Conservation (phyloP, 108 stramenopile species). For the Aurantiochytrium sp. region DNA sequence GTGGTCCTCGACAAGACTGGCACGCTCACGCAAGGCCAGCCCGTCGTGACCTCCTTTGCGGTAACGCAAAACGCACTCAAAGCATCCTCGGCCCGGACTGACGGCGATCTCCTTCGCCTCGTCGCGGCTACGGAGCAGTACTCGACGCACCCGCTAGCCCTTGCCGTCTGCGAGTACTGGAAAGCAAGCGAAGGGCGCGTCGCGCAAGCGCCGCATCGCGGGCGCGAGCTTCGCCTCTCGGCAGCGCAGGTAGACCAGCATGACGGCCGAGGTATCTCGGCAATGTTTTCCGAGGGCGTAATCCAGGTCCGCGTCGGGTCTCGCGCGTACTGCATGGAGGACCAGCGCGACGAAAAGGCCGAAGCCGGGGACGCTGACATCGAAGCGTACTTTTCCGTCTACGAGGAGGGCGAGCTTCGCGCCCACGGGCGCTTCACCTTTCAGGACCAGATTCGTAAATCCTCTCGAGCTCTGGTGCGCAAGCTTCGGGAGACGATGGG, state of each 20-base stretch:
- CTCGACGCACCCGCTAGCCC: neutral
- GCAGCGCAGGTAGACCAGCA: neutral
- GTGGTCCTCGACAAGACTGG: conserved; percentile 25
- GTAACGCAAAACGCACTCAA: neutral
- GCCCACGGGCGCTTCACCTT: neutral
- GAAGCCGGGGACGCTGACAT: neutral
- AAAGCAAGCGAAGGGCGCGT: too few relatives aligned
- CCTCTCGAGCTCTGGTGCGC: neutral
- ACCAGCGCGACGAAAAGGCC: neutral
- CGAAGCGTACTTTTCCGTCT: neutral
- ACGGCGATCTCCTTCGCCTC: neutral
- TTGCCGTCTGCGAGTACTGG: neutral
- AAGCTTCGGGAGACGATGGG: neutral
- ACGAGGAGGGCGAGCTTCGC: neutral
- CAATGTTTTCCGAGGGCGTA: neutral
- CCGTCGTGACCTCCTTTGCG: neutral
- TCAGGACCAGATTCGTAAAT: neutral
- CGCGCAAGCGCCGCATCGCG: too few relatives aligned
- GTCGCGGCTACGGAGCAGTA: neutral
- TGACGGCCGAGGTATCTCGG: neutral
- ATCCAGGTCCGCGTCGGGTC: neutral
- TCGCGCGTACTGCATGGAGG: neutral
- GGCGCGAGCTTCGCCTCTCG: neutral
- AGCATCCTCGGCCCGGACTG: too few relatives aligned
- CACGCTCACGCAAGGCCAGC: neutral